Base-by-base conservation (phyloP, 2,329 filamentous ascomycete genomes). In the Aureobasidium sp. region DNA sequence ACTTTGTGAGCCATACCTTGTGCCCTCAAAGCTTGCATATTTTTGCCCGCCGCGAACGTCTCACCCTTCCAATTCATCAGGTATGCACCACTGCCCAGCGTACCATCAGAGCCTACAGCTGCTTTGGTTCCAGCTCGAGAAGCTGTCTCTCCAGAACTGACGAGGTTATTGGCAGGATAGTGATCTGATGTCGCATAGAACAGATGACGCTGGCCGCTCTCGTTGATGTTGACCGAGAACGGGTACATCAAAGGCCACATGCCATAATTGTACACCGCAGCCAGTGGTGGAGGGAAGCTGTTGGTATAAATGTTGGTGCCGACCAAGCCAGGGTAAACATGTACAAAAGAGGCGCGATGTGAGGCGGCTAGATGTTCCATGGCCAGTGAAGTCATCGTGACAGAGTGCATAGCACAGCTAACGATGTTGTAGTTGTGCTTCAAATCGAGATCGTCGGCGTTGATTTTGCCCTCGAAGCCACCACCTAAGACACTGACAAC, bases 401-500 rank as follows among this genome's bases (percentile, higher is more conserved):
- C 52, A 32, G 51, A 41, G 17, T 67, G 65, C 20, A 44, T 64
- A 6, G 62, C 63, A 36, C 29, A 47, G 15, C 60, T 61, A 10
- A 46, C 24, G 27, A 68, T 53, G 27, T 41, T 43, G 62, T 65
- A 68, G 37, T 17, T 27, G 12, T 67, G 66, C 57, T 65, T 65
- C 27, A 60, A 59, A n/a, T 69, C 65, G 26, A 70, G 59, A 61
- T 73, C 68, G 7, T 60, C 27, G n/a, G 52, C 55, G 20, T 64
- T 29, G 41, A 73, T 67, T 27, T 48, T 60, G 29, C 71, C 51
- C 20, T 55, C 70, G 59, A 70, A 69, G 12, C 64, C 65, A 27
- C 64, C 71, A 6, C 55, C 61, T 43, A 69, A 64, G 24, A 70
- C 65, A 51, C 63, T 68, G 47, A 72, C 64, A 27, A 72, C 68